Evolutionary conservation across 257 asterid genomes (phyloP).

Genomic region (Ophiorrhiza pumila): DNA sequence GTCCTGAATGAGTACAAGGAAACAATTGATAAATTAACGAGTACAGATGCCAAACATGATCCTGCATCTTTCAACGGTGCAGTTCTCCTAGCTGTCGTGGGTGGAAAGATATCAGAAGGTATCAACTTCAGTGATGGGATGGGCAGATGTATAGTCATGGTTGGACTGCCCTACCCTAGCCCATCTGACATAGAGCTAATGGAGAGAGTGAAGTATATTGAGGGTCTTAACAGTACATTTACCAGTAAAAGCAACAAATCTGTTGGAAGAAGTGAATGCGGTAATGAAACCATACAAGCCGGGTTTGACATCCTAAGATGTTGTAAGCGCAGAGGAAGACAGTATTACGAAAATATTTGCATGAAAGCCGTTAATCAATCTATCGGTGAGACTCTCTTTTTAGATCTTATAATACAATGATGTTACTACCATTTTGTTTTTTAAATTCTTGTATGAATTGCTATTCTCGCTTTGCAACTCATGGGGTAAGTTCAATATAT

Average conservation of each 20-base stretch:
- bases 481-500: background rate
- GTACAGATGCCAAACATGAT: constrained; percentile 14
- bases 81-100: constrained; percentile 87
- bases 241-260: constrained; percentile 22
- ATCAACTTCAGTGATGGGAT: constrained; percentile 90
- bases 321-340: constrained; percentile 83
- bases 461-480: background rate
- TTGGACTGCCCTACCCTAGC: constrained; percentile 91
- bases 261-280: constrained; percentile 31
- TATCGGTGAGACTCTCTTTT: constrained; percentile 55
- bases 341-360: constrained; percentile 95
- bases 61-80: constrained; percentile 63
- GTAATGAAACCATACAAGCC: constrained; percentile 43
- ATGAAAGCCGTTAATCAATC: constrained; percentile 98
- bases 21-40: constrained; percentile 48
- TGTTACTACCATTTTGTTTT: background rate
- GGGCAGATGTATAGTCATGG: constrained; percentile 96
- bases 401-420: background rate
- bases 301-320: constrained; percentile 69
- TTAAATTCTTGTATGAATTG: background rate
- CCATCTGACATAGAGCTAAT: constrained; percentile 90
- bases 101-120: constrained; percentile 98
- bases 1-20: constrained; percentile 72
- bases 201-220: constrained; percentile 92
- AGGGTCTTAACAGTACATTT: constrained; percentile 46